Conservation (phyloP, 805 yeast species). For the Candida schatavii region DNA sequence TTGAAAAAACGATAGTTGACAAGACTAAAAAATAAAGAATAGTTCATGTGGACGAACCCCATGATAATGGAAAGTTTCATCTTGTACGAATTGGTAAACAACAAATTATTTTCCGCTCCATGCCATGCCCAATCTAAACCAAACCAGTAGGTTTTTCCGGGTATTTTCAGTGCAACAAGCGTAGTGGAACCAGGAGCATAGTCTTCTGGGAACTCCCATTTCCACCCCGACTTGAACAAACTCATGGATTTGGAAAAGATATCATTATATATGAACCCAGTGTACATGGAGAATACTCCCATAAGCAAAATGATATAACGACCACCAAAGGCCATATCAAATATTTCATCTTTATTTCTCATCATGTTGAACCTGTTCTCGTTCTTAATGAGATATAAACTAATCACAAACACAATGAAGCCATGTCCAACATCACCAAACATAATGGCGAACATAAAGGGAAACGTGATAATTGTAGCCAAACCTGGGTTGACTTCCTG, state of each 20-base stretch:
- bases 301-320: slow-evolving; percentile 65
- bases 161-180: slow-evolving; percentile 43
- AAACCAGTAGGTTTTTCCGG: slow-evolving; percentile 51
- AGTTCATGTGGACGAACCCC: slow-evolving; percentile 76
- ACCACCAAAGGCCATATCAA: slow-evolving; percentile 74
- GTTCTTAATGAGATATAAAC: slow-evolving; percentile 50
- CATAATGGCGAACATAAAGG: slow-evolving; percentile 82
- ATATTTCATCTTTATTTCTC: slow-evolving; percentile 66
- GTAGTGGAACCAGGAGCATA: slow-evolving; percentile 31
- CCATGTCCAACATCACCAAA: slow-evolving; percentile 84
- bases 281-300: slow-evolving; percentile 73
- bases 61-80: slow-evolving; percentile 74
- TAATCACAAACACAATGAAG: slow-evolving; percentile 56
- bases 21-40: slow-evolving; percentile 65
- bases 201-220: slow-evolving; percentile 52
- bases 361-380: slow-evolving; percentile 51
- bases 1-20: slow-evolving; percentile 59
- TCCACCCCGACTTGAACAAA: slow-evolving; percentile 68
- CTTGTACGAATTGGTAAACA: slow-evolving; percentile 71
- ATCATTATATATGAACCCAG: slow-evolving; percentile 74
- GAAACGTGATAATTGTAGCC: slow-evolving; percentile 72
- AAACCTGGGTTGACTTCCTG: slow-evolving; percentile 75
- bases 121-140: slow-evolving; percentile 79
- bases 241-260: slow-evolving; percentile 68
- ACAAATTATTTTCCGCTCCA: slow-evolving; percentile 69